Base-by-base conservation (phyloP, 495 filamentous ascomycete genomes). In the Aspergillus panamensis region DNA sequence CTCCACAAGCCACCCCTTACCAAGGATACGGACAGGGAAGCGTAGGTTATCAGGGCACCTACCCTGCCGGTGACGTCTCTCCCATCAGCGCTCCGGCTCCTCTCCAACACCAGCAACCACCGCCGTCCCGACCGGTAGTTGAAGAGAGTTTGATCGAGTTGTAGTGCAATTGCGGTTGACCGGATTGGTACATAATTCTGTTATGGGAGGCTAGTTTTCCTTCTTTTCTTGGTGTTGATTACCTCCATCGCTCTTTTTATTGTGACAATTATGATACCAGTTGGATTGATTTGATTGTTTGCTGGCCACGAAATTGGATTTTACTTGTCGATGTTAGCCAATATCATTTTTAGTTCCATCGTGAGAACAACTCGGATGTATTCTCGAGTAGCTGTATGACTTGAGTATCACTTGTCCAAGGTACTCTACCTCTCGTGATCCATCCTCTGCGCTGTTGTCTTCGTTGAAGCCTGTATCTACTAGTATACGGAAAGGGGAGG, bases 71-170 rank as follows among this genome's bases (percentile, higher is more conserved):
- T 20, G 62, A 59, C 5, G 60, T 62, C 35, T 60, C 62, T 13
- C 39, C 57, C 82, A 85, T 61, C 82, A 89, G 37, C 69, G 83
- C 39, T 87, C 91, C 88, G 80, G 51, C 84, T 84, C 31, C 84
- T 83, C 78, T 82, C 55, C 77, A 76, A 53, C 71, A 67, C 35
- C 70, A 72, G 60, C 68, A 74, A 51, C 67, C 73, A 19, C 44
- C 73, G 32, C 69, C 73, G 16, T 77, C 84, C 53, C 78, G 83
- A 10, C 81, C 83, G 13, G 72, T 57, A 30, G 78, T 90, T 55
- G 93, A 97, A 72, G 93, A 97, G 73, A 92, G 88, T 64, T 74
- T 97, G 70, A 97, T 97, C 73, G 93, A 97, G 62, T 69, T 82
- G 54, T 82, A 73, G 60, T 54, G 25, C 14, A 6, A 17, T 49